Conservation (phyloP, 805 yeast species). For the Lipomyces orientalis region DNA sequence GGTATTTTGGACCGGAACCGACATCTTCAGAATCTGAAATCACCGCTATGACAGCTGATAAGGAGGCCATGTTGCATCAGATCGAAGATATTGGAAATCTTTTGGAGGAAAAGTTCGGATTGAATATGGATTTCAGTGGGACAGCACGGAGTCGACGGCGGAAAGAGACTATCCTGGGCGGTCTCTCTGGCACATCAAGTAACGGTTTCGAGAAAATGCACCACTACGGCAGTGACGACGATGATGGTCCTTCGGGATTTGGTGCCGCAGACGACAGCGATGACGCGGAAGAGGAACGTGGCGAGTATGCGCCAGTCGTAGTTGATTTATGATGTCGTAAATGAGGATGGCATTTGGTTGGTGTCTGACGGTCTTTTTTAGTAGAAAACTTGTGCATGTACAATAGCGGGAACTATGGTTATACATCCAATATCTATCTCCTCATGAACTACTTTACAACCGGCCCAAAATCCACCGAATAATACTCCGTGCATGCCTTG, state of each 20-base stretch:
- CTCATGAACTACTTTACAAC: not conserved
- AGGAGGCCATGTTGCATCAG: conserved; percentile 6
- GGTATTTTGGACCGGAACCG: conserved; percentile 2
- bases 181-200: conserved; percentile 11
- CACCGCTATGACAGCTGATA: conserved; percentile 1
- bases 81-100: not conserved
- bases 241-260: conserved; percentile 16
- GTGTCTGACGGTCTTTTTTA: not conserved
- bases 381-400: not conserved
- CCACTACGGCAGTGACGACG: conserved; percentile 39
- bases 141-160: conserved; percentile 16
- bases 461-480: not conserved
- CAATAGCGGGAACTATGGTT: not conserved
- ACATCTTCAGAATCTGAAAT: not conserved
- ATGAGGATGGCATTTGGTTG: not conserved
- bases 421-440: not conserved
- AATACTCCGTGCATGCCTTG: not conserved
- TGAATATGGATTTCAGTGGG: not conserved
- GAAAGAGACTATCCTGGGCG: conserved; percentile 10
- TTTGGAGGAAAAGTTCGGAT: conserved; percentile 15
- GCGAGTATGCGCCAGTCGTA: conserved; percentile 40
- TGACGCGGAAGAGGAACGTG: conserved; percentile 37
- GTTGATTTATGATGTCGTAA: conserved; percentile 30
- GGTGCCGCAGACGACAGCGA: conserved; percentile 21
- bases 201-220: conserved; percentile 41